phyloP scores from a whole-genome alignment of 495 filamentous ascomycete species.

The Penicillium verhagenii region DNA sequence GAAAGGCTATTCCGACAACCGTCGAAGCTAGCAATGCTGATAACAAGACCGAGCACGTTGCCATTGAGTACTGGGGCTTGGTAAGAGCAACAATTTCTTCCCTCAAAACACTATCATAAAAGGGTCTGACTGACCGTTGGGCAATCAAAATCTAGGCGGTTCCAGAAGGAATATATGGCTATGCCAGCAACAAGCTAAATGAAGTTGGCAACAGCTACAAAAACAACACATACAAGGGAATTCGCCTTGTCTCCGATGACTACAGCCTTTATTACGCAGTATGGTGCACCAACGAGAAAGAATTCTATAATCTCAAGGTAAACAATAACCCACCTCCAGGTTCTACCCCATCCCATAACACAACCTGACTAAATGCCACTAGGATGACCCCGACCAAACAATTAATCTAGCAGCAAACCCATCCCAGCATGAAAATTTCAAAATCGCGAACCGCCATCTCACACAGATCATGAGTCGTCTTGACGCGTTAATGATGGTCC shows the following conservation, averaged over 20 bases:
- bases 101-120: neutral
- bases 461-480: constrained; percentile 48
- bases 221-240: constrained; percentile 62
- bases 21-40: constrained; percentile 27
- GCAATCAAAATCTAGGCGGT: constrained; percentile 26
- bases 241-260: constrained; percentile 48
- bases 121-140: neutral
- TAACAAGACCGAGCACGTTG: constrained; percentile 54
- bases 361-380: too few relatives aligned
- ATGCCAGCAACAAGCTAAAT: constrained; percentile 20
- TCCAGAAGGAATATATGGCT: constrained; percentile 48
- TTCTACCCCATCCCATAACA: too few relatives aligned
- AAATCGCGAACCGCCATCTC: constrained; percentile 24
- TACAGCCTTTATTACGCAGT: constrained; percentile 60
- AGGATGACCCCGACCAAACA: constrained; percentile 58
- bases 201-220: constrained; percentile 19
- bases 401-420: constrained; percentile 43
- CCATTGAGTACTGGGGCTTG: constrained; percentile 61
- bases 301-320: constrained; percentile 56
- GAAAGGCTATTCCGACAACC: constrained; percentile 48
- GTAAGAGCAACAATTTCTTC: constrained; percentile 11
- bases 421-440: constrained; percentile 17
- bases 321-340: neutral
- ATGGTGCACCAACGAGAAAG: constrained; percentile 59
- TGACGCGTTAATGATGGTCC: constrained; percentile 57